Percentiles rank a stretch among this genome's conserved stretches.
Conservation (phyloP, 148 eudicot species). For the Fagopyrum tataricum region DNA sequence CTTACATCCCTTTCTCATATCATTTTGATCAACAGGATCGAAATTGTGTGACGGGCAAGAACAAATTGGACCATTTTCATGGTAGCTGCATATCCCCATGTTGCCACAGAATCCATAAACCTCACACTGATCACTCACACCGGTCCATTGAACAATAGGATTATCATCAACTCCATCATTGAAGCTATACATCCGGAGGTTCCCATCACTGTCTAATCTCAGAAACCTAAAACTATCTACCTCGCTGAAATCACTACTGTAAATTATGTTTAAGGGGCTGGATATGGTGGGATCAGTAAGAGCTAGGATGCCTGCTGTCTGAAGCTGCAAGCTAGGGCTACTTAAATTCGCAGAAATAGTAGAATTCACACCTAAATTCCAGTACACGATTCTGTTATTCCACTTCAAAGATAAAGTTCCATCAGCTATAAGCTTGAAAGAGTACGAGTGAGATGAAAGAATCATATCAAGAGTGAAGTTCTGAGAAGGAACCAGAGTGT, state of each 20-base stretch:
- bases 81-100: conserved; percentile 77
- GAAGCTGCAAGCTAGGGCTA: conserved; percentile 40
- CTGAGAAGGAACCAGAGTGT: conserved; percentile 50
- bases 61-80: conserved; percentile 56
- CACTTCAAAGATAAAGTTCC: conserved; percentile 65
- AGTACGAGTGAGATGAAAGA: conserved; percentile 49
- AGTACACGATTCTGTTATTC: conserved; percentile 48
- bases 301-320: conserved; percentile 38
- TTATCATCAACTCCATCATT: conserved; percentile 22
- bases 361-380: conserved; percentile 49
- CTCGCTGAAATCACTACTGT: conserved; percentile 67
- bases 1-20: conserved; percentile 59
- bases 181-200: conserved; percentile 63
- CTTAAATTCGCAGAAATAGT: conserved; percentile 25
- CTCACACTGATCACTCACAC: conserved; percentile 65
- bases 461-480: conserved; percentile 27
- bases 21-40: conserved; percentile 39
- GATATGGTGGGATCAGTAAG: conserved; percentile 34
- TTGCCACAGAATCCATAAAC: conserved; percentile 92
- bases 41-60: conserved; percentile 80
- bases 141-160: conserved; percentile 46
- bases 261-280: conserved; percentile 25
- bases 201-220: conserved; percentile 69
- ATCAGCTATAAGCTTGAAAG: conserved; percentile 31
- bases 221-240: conserved; percentile 44